Conservation (phyloP, 768 basidiomycete species). For the Dioszegia hungarica region DNA sequence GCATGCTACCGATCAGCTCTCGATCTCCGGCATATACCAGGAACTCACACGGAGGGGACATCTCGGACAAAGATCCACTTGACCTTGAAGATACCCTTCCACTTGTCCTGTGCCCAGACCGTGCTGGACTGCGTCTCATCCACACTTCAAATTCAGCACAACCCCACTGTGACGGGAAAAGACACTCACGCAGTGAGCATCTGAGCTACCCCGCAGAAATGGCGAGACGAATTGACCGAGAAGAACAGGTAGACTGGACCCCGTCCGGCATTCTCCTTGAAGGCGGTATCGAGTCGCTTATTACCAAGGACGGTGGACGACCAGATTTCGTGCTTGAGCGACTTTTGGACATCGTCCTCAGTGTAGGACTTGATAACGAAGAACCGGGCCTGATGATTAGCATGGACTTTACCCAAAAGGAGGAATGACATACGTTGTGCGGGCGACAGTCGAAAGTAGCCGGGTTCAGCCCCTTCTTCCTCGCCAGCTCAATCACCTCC, state of each 20-base stretch:
- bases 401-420: slow-evolving; percentile 44
- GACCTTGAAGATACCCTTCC: slow-evolving; percentile 99
- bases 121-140: slow-evolving; percentile 92
- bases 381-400: slow-evolving; percentile 2
- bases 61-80: slow-evolving; percentile 97
- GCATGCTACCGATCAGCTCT: slow-evolving; percentile 3
- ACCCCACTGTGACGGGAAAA: not conserved
- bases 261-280: slow-evolving; percentile 84
- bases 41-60: slow-evolving; percentile 51
- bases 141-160: slow-evolving; percentile 54
- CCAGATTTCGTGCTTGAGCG: slow-evolving; percentile 96
- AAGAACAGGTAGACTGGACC: slow-evolving; percentile 98
- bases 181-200: slow-evolving; percentile 82
- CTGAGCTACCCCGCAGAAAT: slow-evolving; percentile 98
- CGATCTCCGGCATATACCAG: not conserved
- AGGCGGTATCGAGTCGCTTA: slow-evolving; percentile 93
- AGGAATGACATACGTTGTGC: slow-evolving; percentile 78
- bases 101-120: slow-evolving; percentile 99
- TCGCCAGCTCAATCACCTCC: slow-evolving; percentile 40
- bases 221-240: slow-evolving; percentile 79
- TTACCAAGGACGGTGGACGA: slow-evolving; percentile 95
- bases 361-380: slow-evolving; percentile 10
- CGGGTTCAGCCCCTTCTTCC: slow-evolving; percentile 42
- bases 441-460: slow-evolving; percentile 42
- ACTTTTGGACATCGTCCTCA: slow-evolving; percentile 96